Base-by-base conservation (phyloP, 305 asterid genomes). In the Fraxinus dipetala region DNA sequence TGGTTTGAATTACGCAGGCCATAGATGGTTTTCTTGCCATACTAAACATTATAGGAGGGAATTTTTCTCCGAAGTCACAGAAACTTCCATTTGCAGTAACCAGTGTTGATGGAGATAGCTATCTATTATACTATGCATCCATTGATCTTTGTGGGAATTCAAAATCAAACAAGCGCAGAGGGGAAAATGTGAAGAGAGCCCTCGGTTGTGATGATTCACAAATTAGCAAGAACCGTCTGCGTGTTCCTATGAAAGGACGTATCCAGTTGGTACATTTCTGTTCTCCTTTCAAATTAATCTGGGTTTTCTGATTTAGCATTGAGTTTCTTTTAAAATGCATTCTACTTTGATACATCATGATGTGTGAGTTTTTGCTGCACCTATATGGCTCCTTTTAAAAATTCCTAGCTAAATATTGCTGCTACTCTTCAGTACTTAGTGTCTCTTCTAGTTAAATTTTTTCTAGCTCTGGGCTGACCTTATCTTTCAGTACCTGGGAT, bases 11-110 rank as follows among this genome's bases (percentile, higher is more conserved):
- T 65, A 7, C 83, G 75, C 96, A 94, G 98, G 87, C 82, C 82
- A 89, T 94, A 83, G 90, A 91, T 83, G 98, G 98, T 43, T 94
- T 94, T 89, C 97, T 94, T 80, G 97, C 98, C 76, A 90, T 94
- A 48, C 90, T 94, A 80, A 88, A 90, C 84, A 87, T 91, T 84
- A 87, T 87, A 31, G 97, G 97, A n/a, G 98, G 98, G 78, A 84
- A 86, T 72, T 94, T 89, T 85, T 92, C 96, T 31, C 95, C 97
- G 1, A 91, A 87, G 83, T 87, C 95, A 1, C 93, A 90, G 88
- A 94, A 92, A 85, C 93, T 94, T 86, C 96, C 98, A 76, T 94
- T 94, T 85, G 85, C 92, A 77, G 98, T 90, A 31, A 87, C 93
- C 36, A 94, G 97, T 79, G 90, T 91, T 6, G 96, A 92, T 75